Base-by-base conservation (phyloP, 148 eudicot genomes). In the Rhododendron molle region DNA sequence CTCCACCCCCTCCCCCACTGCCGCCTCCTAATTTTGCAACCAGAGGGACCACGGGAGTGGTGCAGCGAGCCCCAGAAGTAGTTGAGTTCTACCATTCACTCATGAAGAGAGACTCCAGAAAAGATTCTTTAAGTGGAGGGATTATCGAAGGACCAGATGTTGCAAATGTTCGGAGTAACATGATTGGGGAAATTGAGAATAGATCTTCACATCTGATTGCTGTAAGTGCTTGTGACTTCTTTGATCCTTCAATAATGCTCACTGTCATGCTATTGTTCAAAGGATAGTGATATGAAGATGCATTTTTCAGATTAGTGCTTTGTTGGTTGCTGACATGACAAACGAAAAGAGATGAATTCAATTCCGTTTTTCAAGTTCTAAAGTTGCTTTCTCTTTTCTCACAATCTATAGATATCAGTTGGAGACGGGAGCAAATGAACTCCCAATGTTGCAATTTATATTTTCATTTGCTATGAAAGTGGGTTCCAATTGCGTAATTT, bases 141-240 rank as follows among this genome's bases (percentile, higher is more conserved):
- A 72, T 73, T 71, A 90, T 86, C 81, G 97, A 93, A 32, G 85
- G 85, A 34, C 86, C 91, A n/a, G 90, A 85, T 87, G 93, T 91
- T 69, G 91, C 95, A 32, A 91, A 85, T 89, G 98, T 90, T 72
- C 91, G 93, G 83, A 93, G 94, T 85, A 90, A 86, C 87, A 94
- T 95, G 98, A 95, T 94, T 82, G 98, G 93, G 77, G 98, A 95
- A 91, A 95, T 95, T 79, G 96, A 95, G 88, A 95, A 94, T 69
- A 93, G 94, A 1, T 95, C 98, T 14, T 90, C 97, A 30, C 91
- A 95, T 91, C 87, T 95, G 88, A 92, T 94, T 78, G 98, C 95
- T 74, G 98, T 95, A 87, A 94, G 97, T 93, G n/a, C 78, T 84
- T 80, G 18, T 0, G 34, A 65, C 7, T 65, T 44, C 50, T 26